Base-by-base conservation (phyloP, 2,329 filamentous ascomycete species). In the Fusarium metavorans region DNA sequence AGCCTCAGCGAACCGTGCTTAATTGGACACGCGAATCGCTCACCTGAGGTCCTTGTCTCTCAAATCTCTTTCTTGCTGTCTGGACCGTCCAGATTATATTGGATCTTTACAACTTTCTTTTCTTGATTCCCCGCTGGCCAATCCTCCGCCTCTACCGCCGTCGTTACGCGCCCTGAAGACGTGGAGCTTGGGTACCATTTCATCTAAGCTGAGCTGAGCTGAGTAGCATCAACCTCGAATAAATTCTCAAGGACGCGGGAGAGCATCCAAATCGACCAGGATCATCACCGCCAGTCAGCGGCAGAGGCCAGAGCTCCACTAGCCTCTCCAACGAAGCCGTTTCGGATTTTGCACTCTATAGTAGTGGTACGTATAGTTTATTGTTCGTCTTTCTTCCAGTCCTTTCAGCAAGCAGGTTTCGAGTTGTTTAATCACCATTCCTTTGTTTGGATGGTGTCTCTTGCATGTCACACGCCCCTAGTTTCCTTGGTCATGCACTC, bases 311-410 rank as follows among this genome's bases (percentile, higher is more conserved):
- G 39, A 64, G 41, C 45, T 63, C 72, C 68, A 73, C 72, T 71
- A 74, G 72, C 62, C 62, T 62, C 14, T 27, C 48, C 64, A 73
- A 69, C 62, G 60, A 73, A 56, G 62, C 54, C 65, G 72, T 74
- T 74, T 74, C 66, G 69, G 65, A 74, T 74, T 75, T 73, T 30
- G 57, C 69, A 73, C 66, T 62, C 70, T 74, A 64, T 74, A 70
- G 64, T n/a, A 71, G 11, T 66, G 72, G 72, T 74, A 74, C 72
- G 72, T 74, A 70, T 63, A n/a, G 48, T 71, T 39, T 35, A 41
- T 71, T 43, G 41, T 52, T 45, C 62, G 8, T 39, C 48, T 27
- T n/a, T 41, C 20, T 37, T 43, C n/a, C 30, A 10, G 30, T 10
- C 30, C 45, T 50, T 50, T 50, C 45, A 50, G 27, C 45, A 50